Evolutionary conservation across 2,329 filamentous ascomycete species (phyloP).

Genomic region (Trematosphaeria pertusa): DNA sequence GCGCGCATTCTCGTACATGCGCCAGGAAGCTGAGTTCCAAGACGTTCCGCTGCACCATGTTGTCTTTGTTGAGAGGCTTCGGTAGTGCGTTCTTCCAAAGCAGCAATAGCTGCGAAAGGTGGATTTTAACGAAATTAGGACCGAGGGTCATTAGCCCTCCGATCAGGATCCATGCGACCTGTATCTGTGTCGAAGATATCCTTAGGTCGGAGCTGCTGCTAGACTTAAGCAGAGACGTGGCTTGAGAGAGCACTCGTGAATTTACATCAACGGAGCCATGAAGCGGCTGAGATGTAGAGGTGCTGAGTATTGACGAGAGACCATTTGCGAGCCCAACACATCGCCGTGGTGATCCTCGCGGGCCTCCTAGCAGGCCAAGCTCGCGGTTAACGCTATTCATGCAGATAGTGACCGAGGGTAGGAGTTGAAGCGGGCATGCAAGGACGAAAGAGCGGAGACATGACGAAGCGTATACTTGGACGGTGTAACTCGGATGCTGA

Average conservation of each 20-base stretch:
- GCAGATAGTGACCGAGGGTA: constrained; percentile 91
- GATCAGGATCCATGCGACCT: constrained; percentile 97
- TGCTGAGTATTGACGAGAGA: constrained; percentile 87
- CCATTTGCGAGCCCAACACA: constrained; percentile 93
- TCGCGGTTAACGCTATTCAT: constrained; percentile 95
- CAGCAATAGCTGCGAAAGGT: constrained; percentile 89
- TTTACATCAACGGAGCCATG: constrained; percentile 97
- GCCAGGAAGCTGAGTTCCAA: constrained; percentile 92
- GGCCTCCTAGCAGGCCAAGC: constrained; percentile 75
- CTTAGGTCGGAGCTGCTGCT: constrained; percentile 90
- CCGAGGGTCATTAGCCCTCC: constrained; percentile 96
- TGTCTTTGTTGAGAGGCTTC: constrained; percentile 92
- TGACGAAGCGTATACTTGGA: constrained; percentile 87
- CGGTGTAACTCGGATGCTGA: constrained; percentile 94
- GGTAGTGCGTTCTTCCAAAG: constrained; percentile 98
- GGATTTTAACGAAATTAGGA: constrained; percentile 98
- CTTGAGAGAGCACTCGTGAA: constrained; percentile 87
- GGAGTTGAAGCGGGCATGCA: constrained; percentile 88
- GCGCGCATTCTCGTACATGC: constrained; percentile 91
- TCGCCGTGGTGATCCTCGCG: constrained; percentile 78
- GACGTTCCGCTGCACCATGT: constrained; percentile 80
- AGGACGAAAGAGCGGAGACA: constrained; percentile 88
- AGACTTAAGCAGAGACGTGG: constrained; percentile 89
- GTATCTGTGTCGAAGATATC: constrained; percentile 91
- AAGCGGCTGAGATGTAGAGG: constrained; percentile 83